Conservation (phyloP, 106 monocot genomes). For the Alisma plantagoaquatica region DNA sequence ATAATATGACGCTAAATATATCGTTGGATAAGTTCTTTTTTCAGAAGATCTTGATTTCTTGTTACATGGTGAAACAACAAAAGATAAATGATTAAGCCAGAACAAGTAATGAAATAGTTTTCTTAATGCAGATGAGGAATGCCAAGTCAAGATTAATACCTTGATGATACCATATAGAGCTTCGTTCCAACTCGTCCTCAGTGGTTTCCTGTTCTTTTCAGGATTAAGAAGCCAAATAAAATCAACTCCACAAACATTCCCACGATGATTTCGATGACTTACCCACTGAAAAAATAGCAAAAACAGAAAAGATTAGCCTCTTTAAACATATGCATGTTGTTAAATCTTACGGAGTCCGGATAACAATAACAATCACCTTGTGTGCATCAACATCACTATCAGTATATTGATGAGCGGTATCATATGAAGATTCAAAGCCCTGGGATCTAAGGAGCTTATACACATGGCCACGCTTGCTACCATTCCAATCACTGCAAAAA, state of each 20-base stretch:
- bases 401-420: conserved; percentile 84
- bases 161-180: conserved; percentile 78
- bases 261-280: conserved; percentile 95
- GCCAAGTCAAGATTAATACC: too few species aligned
- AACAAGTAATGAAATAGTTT: too few species aligned
- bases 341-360: not conserved
- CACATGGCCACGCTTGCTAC: conserved; percentile 95
- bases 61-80: too few species aligned
- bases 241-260: conserved; percentile 98
- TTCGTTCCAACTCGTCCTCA: conserved; percentile 92
- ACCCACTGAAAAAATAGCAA: conserved; percentile 54
- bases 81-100: too few species aligned
- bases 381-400: conserved; percentile 94
- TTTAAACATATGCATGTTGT: not conserved
- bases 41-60: too few species aligned
- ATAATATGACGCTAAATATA: too few species aligned
- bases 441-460: conserved; percentile 97
- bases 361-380: conserved; percentile 34
- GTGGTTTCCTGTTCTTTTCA: conserved; percentile 42
- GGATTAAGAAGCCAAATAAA: conserved; percentile 99
- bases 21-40: too few species aligned
- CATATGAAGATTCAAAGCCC: conserved; percentile 94
- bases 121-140: too few species aligned
- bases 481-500: conserved; percentile 90
- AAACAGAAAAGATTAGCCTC: not conserved